phyloP scores from a whole-genome alignment of 176 grass and related monocot species.

The Carex pumila region DNA sequence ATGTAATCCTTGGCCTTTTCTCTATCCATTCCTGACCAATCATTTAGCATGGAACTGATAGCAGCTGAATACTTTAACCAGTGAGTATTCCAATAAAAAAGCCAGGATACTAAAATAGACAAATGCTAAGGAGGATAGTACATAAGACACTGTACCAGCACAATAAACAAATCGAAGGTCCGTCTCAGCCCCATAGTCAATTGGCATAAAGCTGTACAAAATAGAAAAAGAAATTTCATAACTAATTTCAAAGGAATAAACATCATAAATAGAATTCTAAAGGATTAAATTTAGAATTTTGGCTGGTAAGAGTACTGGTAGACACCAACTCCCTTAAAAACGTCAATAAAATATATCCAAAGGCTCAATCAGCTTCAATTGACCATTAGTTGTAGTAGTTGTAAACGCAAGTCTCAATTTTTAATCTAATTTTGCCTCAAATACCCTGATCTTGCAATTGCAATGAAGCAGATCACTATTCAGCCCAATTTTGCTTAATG shows the following conservation, averaged over 20 bases:
- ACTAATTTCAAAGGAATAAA: neutral
- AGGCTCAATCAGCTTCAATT: neutral
- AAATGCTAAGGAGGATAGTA: neutral
- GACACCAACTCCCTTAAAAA: neutral
- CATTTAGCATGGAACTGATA: slow-evolving; percentile 74
- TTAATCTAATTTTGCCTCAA: neutral
- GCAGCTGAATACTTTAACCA: slow-evolving; percentile 53
- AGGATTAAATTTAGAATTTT: neutral
- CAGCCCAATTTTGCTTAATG: neutral
- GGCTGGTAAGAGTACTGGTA: neutral
- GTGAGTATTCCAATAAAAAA: neutral
- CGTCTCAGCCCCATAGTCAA: slow-evolving; percentile 78
- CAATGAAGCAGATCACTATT: neutral
- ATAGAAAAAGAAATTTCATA: slow-evolving; percentile 25
- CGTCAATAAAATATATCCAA: neutral
- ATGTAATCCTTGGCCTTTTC: slow-evolving; percentile 82
- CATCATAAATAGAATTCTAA: neutral
- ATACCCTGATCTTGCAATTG: neutral
- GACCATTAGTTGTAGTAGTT: neutral
- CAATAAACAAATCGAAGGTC: slow-evolving; percentile 94
- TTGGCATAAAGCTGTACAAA: slow-evolving; percentile 69
- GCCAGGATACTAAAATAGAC: neutral
- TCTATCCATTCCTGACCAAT: slow-evolving; percentile 88
- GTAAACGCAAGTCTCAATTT: neutral
- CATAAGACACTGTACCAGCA: slow-evolving; percentile 52